Evolutionary conservation across 2,329 filamentous ascomycete species (phyloP).

Genomic region (Pleurostoma richardsiae): DNA sequence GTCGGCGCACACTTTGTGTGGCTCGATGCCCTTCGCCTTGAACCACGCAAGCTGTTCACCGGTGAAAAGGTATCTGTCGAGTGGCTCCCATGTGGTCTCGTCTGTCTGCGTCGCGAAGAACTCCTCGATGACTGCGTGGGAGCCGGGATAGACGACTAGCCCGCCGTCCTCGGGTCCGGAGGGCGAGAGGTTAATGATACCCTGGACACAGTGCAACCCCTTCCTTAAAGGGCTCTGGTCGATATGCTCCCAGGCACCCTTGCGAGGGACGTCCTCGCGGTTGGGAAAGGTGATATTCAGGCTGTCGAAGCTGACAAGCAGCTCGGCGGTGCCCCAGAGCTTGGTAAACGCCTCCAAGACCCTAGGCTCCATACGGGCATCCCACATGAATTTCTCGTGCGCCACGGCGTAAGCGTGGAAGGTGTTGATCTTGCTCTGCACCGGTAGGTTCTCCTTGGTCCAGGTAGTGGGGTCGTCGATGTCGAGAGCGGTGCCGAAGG

Average conservation of each 20-base stretch:
- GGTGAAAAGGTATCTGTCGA: conserved; percentile 24
- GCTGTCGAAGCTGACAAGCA: conserved; percentile 28
- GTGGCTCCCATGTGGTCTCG: conserved; percentile 16
- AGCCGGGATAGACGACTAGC: conserved; percentile 25
- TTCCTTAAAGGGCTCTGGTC: conserved; percentile 19
- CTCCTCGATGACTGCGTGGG: conserved; percentile 20
- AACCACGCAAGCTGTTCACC: conserved; percentile 25
- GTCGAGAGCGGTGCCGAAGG: conserved; percentile 13
- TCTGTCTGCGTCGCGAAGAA: conserved; percentile 22
- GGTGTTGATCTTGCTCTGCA: conserved; percentile 23
- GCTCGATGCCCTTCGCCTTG: conserved; percentile 17
- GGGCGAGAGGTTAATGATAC: conserved; percentile 21
- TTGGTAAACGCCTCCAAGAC: conserved; percentile 30
- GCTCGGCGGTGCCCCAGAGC: conserved; percentile 27
- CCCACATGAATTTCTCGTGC: conserved; percentile 35
- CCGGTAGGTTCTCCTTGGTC: conserved; percentile 27
- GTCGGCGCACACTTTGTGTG: conserved; percentile 26
- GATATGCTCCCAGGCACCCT: conserved; percentile 26
- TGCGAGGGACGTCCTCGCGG: conserved; percentile 17
- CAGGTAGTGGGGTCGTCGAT: conserved; percentile 26
- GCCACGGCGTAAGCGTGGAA: conserved; percentile 20
- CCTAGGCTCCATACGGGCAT: conserved; percentile 28
- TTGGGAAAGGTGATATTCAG: conserved; percentile 30
- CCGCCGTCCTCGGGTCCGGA: conserved; percentile 29
- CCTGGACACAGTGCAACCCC: conserved; percentile 21